A percentile compares a stretch with the other conserved stretches of the same genome.
phyloP scores from a whole-genome alignment of 257 asterid genomes.

The Oldenlandia corymbosa region DNA sequence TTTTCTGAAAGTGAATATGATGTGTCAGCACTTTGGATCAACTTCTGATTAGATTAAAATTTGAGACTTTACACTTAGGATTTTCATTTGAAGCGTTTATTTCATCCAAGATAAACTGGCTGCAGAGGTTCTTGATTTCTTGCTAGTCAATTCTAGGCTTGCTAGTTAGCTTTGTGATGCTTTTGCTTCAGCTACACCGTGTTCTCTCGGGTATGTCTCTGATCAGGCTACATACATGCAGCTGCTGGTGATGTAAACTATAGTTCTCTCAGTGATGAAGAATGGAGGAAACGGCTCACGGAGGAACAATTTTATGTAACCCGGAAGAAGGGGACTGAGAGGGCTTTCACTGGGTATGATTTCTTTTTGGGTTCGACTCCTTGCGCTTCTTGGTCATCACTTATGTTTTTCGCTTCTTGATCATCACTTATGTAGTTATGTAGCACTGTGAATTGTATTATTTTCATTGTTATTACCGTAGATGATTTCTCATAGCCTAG shows the following conservation, averaged over 20 bases:
- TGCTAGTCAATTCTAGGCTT: not conserved
- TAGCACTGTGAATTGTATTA: too few species aligned
- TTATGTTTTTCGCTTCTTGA: not conserved
- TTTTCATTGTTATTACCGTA: too few species aligned
- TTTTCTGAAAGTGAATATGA: not conserved
- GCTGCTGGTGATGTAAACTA: conserved; percentile 37
- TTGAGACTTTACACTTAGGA: too few species aligned
- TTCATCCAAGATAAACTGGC: too few species aligned
- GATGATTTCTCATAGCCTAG: not conserved
- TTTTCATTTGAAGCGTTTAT: too few species aligned
- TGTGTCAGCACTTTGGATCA: not conserved
- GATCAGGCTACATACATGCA: conserved; percentile 21
- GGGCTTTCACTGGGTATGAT: conserved; percentile 85
- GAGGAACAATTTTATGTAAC: conserved; percentile 66
- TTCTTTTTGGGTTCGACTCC: conserved; percentile 2
- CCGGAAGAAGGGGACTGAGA: conserved; percentile 92
- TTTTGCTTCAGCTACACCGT: not conserved
- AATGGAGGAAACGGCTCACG: conserved; percentile 65
- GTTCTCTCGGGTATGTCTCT: not conserved
- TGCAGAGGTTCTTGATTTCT: too few species aligned
- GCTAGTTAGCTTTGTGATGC: not conserved
- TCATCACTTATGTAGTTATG: too few species aligned
- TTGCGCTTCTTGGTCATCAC: not conserved
- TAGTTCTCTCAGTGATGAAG: conserved; percentile 51
- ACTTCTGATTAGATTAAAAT: too few species aligned